Conservation (phyloP, 1,139 yeast genomes). For the Kodamaea derodonti region DNA sequence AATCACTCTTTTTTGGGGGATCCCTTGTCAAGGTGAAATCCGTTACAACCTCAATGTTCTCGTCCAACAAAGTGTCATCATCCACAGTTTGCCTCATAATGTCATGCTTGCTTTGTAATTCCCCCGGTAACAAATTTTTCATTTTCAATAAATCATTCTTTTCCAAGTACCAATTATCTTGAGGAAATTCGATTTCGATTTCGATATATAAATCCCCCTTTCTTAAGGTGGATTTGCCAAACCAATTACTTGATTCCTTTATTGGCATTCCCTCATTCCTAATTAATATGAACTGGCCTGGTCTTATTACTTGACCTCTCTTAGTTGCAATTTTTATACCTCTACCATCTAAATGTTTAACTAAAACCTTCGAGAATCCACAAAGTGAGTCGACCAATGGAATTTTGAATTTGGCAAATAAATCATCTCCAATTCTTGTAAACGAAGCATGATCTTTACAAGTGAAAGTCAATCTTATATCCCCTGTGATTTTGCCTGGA, state of each 20-base stretch:
- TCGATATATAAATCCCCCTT: constrained; percentile 76
- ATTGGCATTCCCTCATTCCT: constrained; percentile 86
- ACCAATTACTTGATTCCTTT: constrained; percentile 33
- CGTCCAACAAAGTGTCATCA: constrained; percentile 26
- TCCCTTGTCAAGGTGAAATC: constrained; percentile 23
- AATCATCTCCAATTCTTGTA: constrained; percentile 58
- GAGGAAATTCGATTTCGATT: constrained; percentile 76
- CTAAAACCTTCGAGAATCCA: constrained; percentile 67
- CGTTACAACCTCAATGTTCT: constrained; percentile 38
- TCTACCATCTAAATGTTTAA: constrained; percentile 82
- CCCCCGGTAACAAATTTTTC: constrained; percentile 52
- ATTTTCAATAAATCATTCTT: constrained; percentile 54
- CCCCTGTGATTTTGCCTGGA: constrained; percentile 75
- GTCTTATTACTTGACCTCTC: constrained; percentile 74
- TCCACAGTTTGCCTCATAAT: constrained; percentile 23
- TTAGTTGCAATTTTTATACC: constrained; percentile 62
- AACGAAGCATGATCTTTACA: constrained; percentile 48
- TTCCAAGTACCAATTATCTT: constrained; percentile 75
- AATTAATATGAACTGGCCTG: constrained; percentile 67
- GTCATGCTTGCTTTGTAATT: constrained; percentile 21
- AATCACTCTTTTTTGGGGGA: constrained; percentile 1
- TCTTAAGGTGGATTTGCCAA: constrained; percentile 12
- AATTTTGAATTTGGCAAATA: constrained; percentile 56
- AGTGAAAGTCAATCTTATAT: constrained; percentile 60
- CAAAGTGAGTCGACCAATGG: constrained; percentile 78